These are phyloP conservation scores for Phaffomyces opuntiae DNA, from an alignment of 805 yeast species.

Conservation along the genomic window DNA sequence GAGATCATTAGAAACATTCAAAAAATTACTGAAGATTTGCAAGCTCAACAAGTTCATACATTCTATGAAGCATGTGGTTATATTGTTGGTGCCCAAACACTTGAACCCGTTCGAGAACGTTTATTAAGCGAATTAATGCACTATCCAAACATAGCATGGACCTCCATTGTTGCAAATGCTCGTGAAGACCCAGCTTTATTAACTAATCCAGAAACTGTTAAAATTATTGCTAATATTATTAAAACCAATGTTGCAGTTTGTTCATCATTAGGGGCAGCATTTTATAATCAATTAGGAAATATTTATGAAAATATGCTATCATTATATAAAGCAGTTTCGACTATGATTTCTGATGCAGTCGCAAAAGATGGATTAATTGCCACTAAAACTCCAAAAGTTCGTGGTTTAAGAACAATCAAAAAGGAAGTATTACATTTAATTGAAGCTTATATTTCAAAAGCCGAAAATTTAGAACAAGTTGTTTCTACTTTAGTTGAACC, in stretches of 20 bases:
- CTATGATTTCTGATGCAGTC: constrained; percentile 76
- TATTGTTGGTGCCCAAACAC: constrained; percentile 81
- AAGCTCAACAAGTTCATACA: constrained; percentile 96
- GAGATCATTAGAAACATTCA: constrained; percentile 82
- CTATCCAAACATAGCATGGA: constrained; percentile 93
- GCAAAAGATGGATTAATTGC: constrained; percentile 80
- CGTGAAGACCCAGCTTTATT: constrained; percentile 76
- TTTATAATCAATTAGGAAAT: constrained; percentile 77
- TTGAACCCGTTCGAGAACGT: constrained; percentile 59
- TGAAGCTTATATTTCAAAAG: constrained; percentile 82
- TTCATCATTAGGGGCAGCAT: constrained; percentile 88
- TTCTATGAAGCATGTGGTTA: constrained; percentile 97
- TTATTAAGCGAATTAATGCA: constrained; percentile 76
- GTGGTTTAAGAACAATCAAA: constrained; percentile 93
- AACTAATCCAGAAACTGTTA: constrained; percentile 76
- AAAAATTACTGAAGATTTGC: constrained; percentile 82
- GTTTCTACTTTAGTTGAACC: constrained; percentile 80
- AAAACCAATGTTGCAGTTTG: constrained; percentile 96
- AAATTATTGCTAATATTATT: constrained; percentile 86
- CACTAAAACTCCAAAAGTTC: constrained; percentile 89
- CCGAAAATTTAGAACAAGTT: constrained; percentile 75
- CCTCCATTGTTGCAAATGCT: constrained; percentile 77
- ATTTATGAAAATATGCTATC: constrained; percentile 88
- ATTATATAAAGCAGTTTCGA: constrained; percentile 80
- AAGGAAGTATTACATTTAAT: constrained; percentile 86